These are phyloP conservation scores for Fusarium nelsonii DNA, from an alignment of 2,329 filamentous ascomycete genomes.

Conservation along the genomic window DNA sequence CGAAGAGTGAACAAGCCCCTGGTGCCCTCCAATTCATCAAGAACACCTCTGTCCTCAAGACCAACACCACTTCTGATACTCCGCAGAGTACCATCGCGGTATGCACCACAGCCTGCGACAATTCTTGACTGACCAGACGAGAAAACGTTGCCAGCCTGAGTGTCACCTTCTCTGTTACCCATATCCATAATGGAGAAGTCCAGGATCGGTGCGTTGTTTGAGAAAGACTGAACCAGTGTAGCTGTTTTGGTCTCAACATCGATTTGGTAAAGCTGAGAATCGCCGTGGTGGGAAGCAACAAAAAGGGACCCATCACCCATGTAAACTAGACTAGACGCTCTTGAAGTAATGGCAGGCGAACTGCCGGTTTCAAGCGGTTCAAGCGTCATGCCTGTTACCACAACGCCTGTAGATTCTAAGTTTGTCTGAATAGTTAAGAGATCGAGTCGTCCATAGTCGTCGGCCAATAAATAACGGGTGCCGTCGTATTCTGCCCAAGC, in stretches of 20 bases:
- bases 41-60: slow-evolving; percentile 84
- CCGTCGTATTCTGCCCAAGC: slow-evolving; percentile 89
- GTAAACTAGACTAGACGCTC: slow-evolving; percentile 83
- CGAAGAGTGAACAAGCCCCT: slow-evolving; percentile 78
- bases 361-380: slow-evolving; percentile 55
- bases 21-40: slow-evolving; percentile 82
- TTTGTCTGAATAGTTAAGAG: slow-evolving; percentile 82
- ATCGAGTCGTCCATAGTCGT: slow-evolving; percentile 89
- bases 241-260: slow-evolving; percentile 61
- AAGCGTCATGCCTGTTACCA: slow-evolving; percentile 80
- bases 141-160: slow-evolving; percentile 83
- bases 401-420: slow-evolving; percentile 72
- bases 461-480: slow-evolving; percentile 86
- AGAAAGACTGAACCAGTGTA: slow-evolving; percentile 74
- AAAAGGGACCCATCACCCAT: slow-evolving; percentile 80
- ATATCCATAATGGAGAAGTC: slow-evolving; percentile 98
- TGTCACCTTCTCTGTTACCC: slow-evolving; percentile 84
- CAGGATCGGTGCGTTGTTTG: slow-evolving; percentile 89
- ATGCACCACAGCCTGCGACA: slow-evolving; percentile 91
- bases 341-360: slow-evolving; percentile 66
- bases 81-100: slow-evolving; percentile 86
- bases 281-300: slow-evolving; percentile 90
- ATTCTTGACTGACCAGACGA: slow-evolving; percentile 95
- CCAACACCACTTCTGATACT: slow-evolving; percentile 95
- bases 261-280: slow-evolving; percentile 83